phyloP scores from a whole-genome alignment of 805 yeast species.

The Ogataea degrootiae region DNA sequence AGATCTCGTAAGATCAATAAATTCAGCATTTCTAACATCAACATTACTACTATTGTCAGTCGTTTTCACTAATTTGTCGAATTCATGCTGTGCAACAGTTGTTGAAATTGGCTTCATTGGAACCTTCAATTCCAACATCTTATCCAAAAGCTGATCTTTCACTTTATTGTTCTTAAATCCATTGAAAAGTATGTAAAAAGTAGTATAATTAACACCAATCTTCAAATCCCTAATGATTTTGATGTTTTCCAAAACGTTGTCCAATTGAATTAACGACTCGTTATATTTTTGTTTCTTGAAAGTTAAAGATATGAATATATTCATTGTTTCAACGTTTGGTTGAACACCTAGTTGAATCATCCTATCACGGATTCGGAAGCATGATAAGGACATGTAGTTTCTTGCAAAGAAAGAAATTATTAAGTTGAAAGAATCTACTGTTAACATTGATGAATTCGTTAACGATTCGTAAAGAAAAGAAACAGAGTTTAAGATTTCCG shows the following conservation, averaged over 20 bases:
- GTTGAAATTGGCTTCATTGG: slow-evolving; percentile 1
- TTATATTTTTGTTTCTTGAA: slow-evolving; percentile 8
- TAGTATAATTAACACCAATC: slow-evolving; percentile 7
- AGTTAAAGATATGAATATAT: slow-evolving; percentile 7
- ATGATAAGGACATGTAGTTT: slow-evolving; percentile 8
- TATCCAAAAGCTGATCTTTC: slow-evolving; percentile 1
- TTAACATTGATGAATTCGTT: slow-evolving; percentile 5
- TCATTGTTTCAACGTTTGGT: slow-evolving; percentile 9
- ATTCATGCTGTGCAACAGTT: too few relatives aligned
- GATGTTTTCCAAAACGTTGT: slow-evolving; percentile 8
- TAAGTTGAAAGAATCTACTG: slow-evolving; percentile 7
- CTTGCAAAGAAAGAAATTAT: slow-evolving; percentile 9
- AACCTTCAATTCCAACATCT: slow-evolving; percentile 2
- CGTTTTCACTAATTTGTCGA: too few relatives aligned
- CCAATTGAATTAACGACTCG: background rate
- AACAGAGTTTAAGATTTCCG: background rate
- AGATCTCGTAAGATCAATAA: background rate
- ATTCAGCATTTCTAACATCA: background rate
- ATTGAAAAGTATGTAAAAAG: slow-evolving; percentile 8
- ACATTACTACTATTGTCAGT: background rate
- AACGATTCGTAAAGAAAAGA: slow-evolving; percentile 6
- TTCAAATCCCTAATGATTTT: slow-evolving; percentile 1
- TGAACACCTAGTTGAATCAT: slow-evolving; percentile 8
- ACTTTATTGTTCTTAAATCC: slow-evolving; percentile 6
- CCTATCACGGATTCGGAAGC: slow-evolving; percentile 8